These are phyloP conservation scores for Colletotrichum scovillei DNA, from an alignment of 2,329 filamentous ascomycete species.

Conservation along the genomic window DNA sequence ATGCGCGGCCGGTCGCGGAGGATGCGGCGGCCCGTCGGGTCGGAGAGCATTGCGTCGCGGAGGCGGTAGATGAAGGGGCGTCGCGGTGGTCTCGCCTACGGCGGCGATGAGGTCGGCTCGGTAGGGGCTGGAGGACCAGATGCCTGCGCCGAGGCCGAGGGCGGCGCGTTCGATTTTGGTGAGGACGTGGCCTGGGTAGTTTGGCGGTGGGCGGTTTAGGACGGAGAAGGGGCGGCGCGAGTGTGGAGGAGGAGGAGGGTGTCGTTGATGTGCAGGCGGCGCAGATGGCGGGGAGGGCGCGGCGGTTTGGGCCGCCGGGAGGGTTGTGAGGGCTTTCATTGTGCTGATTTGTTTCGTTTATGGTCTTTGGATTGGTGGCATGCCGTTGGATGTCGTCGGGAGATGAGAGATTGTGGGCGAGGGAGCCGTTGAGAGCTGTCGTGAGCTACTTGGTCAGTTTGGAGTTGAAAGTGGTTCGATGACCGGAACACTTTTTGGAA, in stretches of 20 bases:
- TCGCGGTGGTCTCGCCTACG: conserved; percentile 93
- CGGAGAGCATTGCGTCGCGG: conserved; percentile 88
- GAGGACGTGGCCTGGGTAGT: conserved; percentile 92
- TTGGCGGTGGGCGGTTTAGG: conserved; percentile 84
- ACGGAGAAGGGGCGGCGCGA: conserved; percentile 73
- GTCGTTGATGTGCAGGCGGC: conserved; percentile 36
- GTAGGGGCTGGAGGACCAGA: conserved; percentile 81
- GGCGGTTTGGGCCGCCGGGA: conserved; percentile 5
- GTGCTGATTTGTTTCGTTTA: neutral
- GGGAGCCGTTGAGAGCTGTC: neutral
- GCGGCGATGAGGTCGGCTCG: conserved; percentile 93
- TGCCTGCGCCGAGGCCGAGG: conserved; percentile 73
- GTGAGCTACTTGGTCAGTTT: conserved; percentile 12
- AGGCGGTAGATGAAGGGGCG: conserved; percentile 93
- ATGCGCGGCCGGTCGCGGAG: conserved; percentile 91
- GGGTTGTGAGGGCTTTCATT: conserved; percentile 28
- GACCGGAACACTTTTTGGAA: conserved; percentile 10
- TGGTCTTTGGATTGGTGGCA: neutral
- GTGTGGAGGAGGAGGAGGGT: conserved; percentile 16
- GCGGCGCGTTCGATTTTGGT: conserved; percentile 80
- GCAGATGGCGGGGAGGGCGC: conserved; percentile 24
- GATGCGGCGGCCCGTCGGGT: conserved; percentile 88
- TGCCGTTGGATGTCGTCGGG: neutral
- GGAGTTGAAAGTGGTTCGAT: conserved; percentile 23
- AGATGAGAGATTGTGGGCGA: neutral